Percentiles rank a stretch among this genome's conserved stretches.
These are phyloP conservation scores for Thielaviopsis euricoi DNA, from an alignment of 2,329 filamentous ascomycete genomes.

Conservation along the genomic window DNA sequence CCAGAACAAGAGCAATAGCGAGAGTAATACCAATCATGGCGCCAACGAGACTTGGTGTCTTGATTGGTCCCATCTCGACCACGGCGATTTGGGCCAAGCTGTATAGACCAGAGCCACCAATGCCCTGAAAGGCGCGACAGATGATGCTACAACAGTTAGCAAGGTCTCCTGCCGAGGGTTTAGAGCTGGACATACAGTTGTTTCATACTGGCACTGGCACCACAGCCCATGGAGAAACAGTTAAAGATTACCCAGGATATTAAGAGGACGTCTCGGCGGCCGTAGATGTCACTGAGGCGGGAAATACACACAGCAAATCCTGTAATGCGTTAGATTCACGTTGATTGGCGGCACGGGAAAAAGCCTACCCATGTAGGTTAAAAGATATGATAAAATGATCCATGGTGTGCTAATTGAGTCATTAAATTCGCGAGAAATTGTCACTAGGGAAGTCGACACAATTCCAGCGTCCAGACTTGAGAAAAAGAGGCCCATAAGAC, in stretches of 20 bases:
- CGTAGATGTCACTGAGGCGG: conserved; percentile 43
- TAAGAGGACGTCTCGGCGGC: conserved; percentile 32
- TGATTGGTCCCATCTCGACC: conserved; percentile 36
- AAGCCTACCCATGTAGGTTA: conserved; percentile 36
- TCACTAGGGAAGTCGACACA: conserved; percentile 40
- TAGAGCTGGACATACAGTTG: conserved; percentile 26
- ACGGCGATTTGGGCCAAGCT: conserved; percentile 41
- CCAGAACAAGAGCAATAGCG: conserved; percentile 40
- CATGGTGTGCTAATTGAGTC: conserved; percentile 36
- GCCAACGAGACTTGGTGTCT: conserved; percentile 36
- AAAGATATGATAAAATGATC: conserved; percentile 38
- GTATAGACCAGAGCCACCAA: conserved; percentile 45
- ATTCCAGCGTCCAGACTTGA: conserved; percentile 42
- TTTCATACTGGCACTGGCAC: conserved; percentile 31
- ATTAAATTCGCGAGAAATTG: conserved; percentile 34
- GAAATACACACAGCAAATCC: conserved; percentile 41
- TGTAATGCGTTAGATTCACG: conserved; percentile 14
- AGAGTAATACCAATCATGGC: conserved; percentile 39
- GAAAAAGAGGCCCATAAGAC: conserved; percentile 34
- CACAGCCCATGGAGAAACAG: conserved; percentile 38
- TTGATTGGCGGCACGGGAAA: background rate
- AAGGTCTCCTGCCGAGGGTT: background rate
- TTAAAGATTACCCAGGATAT: conserved; percentile 37
- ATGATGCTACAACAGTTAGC: conserved; percentile 28
- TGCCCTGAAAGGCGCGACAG: conserved; percentile 41